Percentiles rank a stretch among this genome's conserved stretches.
phyloP scores from a whole-genome alignment of 2,329 filamentous ascomycete species.

The Alternaria gansuensis region DNA sequence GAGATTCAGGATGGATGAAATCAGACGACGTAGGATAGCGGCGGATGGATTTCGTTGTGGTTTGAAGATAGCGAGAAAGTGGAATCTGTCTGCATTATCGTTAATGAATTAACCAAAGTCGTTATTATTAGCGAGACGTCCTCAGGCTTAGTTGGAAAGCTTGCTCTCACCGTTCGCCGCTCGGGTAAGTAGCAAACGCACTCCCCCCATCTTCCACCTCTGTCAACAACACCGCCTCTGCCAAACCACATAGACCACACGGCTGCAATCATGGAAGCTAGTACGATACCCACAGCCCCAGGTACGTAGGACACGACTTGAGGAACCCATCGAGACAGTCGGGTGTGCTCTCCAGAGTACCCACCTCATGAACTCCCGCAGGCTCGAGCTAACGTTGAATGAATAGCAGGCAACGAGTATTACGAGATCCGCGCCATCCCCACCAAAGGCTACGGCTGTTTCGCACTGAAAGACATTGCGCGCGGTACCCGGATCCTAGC shows the following conservation, averaged over 20 bases:
- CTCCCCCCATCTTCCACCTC: not conserved
- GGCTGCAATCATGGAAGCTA: not conserved
- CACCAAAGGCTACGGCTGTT: constrained; percentile 55
- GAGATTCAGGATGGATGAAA: no score
- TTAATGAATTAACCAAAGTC: no score
- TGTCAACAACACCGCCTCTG: not conserved
- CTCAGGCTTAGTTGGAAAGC: not conserved
- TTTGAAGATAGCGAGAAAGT: no score
- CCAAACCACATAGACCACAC: not conserved
- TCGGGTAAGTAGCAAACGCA: not conserved
- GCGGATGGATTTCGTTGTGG: no score
- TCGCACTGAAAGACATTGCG: constrained; percentile 50
- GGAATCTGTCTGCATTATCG: no score
- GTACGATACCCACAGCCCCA: constrained; percentile 7
- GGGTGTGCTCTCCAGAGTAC: not conserved
- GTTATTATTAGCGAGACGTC: no score
- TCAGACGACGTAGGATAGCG: no score
- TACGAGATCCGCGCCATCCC: constrained; percentile 46
- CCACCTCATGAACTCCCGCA: not conserved
- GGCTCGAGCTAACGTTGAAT: not conserved
- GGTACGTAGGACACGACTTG: not conserved
- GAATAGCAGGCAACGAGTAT: constrained; percentile 28
- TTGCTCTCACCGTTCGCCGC: not conserved
- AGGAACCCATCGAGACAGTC: not conserved
- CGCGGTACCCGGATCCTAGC: constrained; percentile 54